Conservation (phyloP, 345 rosid genomes). For the Draba incana region DNA sequence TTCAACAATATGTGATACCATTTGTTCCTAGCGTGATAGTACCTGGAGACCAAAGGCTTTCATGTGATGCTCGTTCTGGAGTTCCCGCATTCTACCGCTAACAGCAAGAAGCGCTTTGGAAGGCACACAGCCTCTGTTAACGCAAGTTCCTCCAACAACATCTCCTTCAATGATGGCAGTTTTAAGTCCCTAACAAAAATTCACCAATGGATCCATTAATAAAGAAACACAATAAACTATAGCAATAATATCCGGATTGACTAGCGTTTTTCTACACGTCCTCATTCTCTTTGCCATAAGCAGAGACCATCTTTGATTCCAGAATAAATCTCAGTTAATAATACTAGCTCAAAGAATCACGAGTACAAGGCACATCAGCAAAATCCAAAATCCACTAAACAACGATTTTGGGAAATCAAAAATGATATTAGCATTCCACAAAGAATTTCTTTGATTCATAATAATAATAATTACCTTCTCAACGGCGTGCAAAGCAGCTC, state of each 20-base stretch:
- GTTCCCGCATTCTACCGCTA: constrained; percentile 95
- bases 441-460: not conserved
- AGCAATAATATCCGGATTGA: not conserved
- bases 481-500: constrained; percentile 96
- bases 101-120: constrained; percentile 98
- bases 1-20: too few species aligned
- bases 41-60: constrained; percentile 98
- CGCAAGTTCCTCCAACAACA: constrained; percentile 98
- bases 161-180: constrained; percentile 97
- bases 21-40: too few species aligned
- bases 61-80: constrained; percentile 92
- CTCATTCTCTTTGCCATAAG: not conserved
- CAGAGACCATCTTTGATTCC: not conserved
- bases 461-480: constrained; percentile 60
- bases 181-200: constrained; percentile 68
- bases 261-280: not conserved
- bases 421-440: too few species aligned
- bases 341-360: not conserved
- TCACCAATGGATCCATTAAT: not conserved
- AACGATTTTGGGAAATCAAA: not conserved
- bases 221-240: not conserved
- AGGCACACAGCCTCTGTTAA: constrained; percentile 98
- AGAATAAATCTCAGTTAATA: not conserved
- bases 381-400: not conserved
- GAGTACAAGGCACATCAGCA: not conserved